These are phyloP conservation scores for Gentiana macrophylla DNA, from an alignment of 257 asterid species.

Conservation along the genomic window DNA sequence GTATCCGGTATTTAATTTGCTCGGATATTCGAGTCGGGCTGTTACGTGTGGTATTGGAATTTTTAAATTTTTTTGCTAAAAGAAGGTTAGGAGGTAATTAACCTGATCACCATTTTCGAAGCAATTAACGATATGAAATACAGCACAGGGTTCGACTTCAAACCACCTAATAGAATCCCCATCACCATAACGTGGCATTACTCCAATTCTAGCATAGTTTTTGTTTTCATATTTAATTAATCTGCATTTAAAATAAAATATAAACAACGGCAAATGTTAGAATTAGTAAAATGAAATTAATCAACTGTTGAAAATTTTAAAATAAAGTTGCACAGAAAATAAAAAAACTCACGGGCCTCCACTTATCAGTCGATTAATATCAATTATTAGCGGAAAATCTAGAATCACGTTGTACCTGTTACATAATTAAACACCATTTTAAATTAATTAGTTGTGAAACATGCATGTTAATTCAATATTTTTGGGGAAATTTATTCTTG, in stretches of 20 bases:
- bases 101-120: constrained; percentile 51
- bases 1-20: too few species aligned
- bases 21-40: too few species aligned
- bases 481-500: background rate
- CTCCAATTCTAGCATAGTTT: constrained; percentile 49
- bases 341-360: constrained; percentile 53
- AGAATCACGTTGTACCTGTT: constrained; percentile 49
- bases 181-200: constrained; percentile 76
- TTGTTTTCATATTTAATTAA: constrained; percentile 32
- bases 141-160: constrained; percentile 38
- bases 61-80: background rate
- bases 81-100: background rate
- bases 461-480: too few species aligned
- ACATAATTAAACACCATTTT: background rate
- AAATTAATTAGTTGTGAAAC: too few species aligned
- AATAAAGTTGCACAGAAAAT: background rate
- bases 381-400: constrained; percentile 56
- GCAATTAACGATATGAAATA: constrained; percentile 52
- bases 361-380: constrained; percentile 33
- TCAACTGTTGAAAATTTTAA: background rate
- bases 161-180: constrained; percentile 52
- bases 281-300: background rate
- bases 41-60: background rate
- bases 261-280: background rate
- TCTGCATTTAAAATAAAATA: constrained; percentile 11